Conservation (phyloP, 2,329 filamentous ascomycete species). For the Nannizziopsis barbatae region DNA sequence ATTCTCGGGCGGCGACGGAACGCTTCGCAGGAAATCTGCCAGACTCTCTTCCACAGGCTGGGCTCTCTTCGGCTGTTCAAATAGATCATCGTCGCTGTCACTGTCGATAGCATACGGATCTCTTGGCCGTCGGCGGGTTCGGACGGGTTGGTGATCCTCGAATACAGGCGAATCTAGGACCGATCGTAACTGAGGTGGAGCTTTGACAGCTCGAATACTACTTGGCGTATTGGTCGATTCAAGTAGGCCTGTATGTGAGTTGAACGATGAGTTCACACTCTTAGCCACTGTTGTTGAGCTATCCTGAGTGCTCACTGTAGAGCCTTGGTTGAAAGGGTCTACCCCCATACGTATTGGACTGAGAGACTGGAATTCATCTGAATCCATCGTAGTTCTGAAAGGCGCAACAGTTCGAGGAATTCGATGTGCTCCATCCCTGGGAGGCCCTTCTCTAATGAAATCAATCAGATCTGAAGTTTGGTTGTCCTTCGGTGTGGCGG, state of each 20-base stretch:
- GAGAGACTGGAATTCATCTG: constrained; percentile 52
- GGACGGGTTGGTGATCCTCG: constrained; percentile 40
- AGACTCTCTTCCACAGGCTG: constrained; percentile 36
- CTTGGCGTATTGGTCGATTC: constrained; percentile 22
- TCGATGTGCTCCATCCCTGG: constrained; percentile 51
- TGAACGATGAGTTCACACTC: constrained; percentile 53
- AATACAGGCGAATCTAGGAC: constrained; percentile 6
- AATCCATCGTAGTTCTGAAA: constrained; percentile 76
- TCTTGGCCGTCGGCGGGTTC: constrained; percentile 64
- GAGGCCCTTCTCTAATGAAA: constrained; percentile 82
- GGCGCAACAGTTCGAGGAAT: constrained; percentile 76
- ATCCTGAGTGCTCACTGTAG: constrained; percentile 37
- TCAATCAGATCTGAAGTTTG: constrained; percentile 84
- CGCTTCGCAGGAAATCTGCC: constrained; percentile 39
- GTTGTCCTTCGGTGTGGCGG: constrained; percentile 49
- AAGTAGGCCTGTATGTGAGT: constrained; percentile 62
- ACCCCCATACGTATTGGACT: constrained; percentile 22
- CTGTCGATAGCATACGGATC: constrained; percentile 92
- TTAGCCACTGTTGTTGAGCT: constrained; percentile 38
- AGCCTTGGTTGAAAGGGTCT: constrained; percentile 27
- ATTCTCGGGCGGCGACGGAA: constrained; percentile 30
- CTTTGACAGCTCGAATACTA: not conserved
- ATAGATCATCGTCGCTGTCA: constrained; percentile 54
- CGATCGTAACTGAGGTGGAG: constrained; percentile 1
- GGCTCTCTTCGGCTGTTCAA: constrained; percentile 22